A percentile compares a stretch with the other conserved stretches of the same genome.
phyloP scores from a whole-genome alignment of 192 early-diverging fungal species.

The Backusella luteola region DNA sequence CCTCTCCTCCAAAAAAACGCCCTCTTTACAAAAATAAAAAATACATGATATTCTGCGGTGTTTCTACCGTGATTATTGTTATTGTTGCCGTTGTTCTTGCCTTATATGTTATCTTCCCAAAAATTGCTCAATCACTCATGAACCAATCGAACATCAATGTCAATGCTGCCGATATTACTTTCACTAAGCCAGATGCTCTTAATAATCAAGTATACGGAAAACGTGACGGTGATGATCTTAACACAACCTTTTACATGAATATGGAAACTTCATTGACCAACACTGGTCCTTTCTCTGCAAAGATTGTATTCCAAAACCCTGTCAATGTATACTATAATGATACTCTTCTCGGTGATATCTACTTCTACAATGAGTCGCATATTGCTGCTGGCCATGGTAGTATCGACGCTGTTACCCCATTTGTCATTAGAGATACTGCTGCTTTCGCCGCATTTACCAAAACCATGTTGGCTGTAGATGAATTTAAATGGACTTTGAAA shows the following conservation, averaged over 20 bases:
- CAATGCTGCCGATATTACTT: constrained; percentile 40
- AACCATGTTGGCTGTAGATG: constrained; percentile 44
- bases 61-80: constrained; percentile 41
- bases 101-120: constrained; percentile 55
- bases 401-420: constrained; percentile 27
- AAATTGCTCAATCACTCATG: constrained; percentile 46
- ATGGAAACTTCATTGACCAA: constrained; percentile 41
- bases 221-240: constrained; percentile 14
- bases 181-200: constrained; percentile 21
- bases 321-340: constrained; percentile 44
- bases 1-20: constrained; percentile 33
- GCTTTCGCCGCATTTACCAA: constrained; percentile 47
- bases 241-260: constrained; percentile 37
- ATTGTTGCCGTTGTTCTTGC: constrained; percentile 45
- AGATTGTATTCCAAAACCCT: constrained; percentile 48
- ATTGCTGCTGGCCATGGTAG: constrained; percentile 47
- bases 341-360: constrained; percentile 37
- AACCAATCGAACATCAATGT: constrained; percentile 42
- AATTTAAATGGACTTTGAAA: constrained; percentile 30
- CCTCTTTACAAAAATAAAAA: constrained; percentile 50
- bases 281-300: constrained; percentile 52
- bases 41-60: constrained; percentile 52
- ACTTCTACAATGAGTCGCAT: constrained; percentile 29
- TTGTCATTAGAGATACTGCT: constrained; percentile 38
- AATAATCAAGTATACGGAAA: background rate